Evolutionary conservation across 2,329 filamentous ascomycete species (phyloP), one percentile per base, ranked within the genome.

Genomic region (Huntiella savannae): DNA sequence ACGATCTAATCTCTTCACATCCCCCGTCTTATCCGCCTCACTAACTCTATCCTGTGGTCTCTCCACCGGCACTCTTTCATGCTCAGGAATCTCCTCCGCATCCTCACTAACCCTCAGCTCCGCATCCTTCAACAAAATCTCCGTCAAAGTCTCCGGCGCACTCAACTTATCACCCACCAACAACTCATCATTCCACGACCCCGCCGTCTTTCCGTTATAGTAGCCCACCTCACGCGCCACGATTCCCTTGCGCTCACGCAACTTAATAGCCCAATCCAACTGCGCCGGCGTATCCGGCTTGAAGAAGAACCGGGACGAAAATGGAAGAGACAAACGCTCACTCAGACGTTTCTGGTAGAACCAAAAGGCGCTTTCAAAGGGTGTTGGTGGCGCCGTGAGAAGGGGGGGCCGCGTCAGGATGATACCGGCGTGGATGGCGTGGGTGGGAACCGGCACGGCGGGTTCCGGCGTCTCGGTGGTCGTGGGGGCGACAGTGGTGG

Each of bases 291-390:
- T 93, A 58, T 84, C 83, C 54, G 78, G 78, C 68, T 93, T 93
- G 73, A 87, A 93, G 71, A 93, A 98, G 65, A 96, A 91, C 60
- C 82, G 82, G 54, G 82, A 77, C 48, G 82, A 82, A 62, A 96
- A 98, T 1, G 87, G 83, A 4, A 91, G 72, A 15, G 79, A 77
- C 45, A 94, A 71, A 38, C 91, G 82, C 69, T 98, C 91, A 62
- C 96, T 94, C 50, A 98, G 72, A 11, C 91, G 85, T 56, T 88
- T 88, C 66, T 98, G 91, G 67, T 98, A 98, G 60, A 98, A 86
- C 69, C 81, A 94, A 65, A 81, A 96, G 52, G 88, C 72, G 58
- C 85, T 82, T 63, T 98, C 91, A 63, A 98, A 96, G 10, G 83
- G 71, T 33, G 82, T 82, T 46, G 88, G 77, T 51, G 80, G 70